Evolutionary conservation across 768 basidiomycete species (phyloP).

Genomic region (Brasilioporus rufonigricans): DNA sequence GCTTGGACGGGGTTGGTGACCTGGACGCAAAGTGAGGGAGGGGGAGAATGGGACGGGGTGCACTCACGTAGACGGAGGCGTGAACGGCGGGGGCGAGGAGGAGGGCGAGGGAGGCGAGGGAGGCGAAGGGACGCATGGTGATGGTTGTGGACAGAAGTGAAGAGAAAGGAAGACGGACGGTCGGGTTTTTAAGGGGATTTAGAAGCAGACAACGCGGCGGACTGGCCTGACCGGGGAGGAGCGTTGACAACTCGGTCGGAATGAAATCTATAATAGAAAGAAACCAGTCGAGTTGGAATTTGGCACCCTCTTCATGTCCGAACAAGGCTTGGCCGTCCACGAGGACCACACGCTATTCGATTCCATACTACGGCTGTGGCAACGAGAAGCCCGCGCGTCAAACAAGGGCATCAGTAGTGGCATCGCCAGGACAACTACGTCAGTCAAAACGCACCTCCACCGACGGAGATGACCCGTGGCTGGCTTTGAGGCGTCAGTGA

Average conservation of each 20-base stretch:
- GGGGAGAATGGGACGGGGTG: rapidly evolving
- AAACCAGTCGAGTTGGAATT: constrained; percentile 7
- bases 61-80: constrained; percentile 23
- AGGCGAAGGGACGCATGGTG: constrained; percentile 7
- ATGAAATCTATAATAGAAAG: no score
- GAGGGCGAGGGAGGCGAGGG: constrained; percentile 12
- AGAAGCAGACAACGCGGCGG: constrained; percentile 23
- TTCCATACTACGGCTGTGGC: no score
- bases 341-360: no score
- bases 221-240: no score
- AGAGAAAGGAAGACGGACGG: neutral
- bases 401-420: no score
- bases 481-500: no score
- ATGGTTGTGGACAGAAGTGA: neutral
- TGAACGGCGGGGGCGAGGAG: constrained; percentile 18
- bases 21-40: constrained; percentile 26
- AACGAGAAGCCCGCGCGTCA: no score
- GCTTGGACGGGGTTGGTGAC: constrained; percentile 44
- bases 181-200: constrained; percentile 27
- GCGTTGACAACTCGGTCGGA: constrained; percentile 1
- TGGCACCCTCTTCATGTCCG: constrained; percentile 23
- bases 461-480: no score
- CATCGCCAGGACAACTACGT: no score
- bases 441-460: no score
- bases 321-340: neutral